These are phyloP conservation scores for Rhodomyrtus tomentosa DNA, from an alignment of 345 rosid species.

Conservation along the genomic window DNA sequence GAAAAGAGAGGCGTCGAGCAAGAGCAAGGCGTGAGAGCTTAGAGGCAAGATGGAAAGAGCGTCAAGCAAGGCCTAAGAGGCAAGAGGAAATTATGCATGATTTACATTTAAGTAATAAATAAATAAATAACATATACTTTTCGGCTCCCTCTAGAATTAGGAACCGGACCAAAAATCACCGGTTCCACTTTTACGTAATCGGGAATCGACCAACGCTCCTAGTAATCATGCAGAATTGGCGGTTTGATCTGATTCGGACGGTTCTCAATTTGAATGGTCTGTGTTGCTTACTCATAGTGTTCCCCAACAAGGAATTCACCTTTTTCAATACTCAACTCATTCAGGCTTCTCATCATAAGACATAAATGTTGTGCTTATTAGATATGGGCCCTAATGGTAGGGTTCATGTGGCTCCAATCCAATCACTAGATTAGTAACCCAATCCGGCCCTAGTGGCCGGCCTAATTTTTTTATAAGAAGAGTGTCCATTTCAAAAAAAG, in stretches of 20 bases:
- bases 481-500: not conserved
- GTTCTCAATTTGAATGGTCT: too few relatives aligned
- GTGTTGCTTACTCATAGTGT: not conserved
- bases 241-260: rapidly evolving
- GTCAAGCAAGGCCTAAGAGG: not conserved
- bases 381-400: not conserved
- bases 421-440: not conserved
- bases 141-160: too few relatives aligned
- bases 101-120: not conserved
- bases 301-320: not conserved
- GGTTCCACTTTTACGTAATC: not conserved
- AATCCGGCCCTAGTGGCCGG: not conserved
- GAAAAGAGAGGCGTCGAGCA: too few relatives aligned
- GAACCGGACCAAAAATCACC: too few relatives aligned
- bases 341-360: not conserved
- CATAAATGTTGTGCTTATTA: not conserved
- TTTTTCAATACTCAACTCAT: not conserved
- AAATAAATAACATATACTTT: too few relatives aligned
- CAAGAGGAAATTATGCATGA: not conserved
- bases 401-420: not conserved
- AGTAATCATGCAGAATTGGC: rapidly evolving
- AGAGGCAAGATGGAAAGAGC: not conserved
- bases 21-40: too few relatives aligned
- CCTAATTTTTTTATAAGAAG: not conserved
- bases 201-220: rapidly evolving